Percentiles rank a stretch among this genome's conserved stretches.
phyloP scores from a whole-genome alignment of 192 early-diverging fungal genomes.

The Gaertneriomyces semiglobifer region DNA sequence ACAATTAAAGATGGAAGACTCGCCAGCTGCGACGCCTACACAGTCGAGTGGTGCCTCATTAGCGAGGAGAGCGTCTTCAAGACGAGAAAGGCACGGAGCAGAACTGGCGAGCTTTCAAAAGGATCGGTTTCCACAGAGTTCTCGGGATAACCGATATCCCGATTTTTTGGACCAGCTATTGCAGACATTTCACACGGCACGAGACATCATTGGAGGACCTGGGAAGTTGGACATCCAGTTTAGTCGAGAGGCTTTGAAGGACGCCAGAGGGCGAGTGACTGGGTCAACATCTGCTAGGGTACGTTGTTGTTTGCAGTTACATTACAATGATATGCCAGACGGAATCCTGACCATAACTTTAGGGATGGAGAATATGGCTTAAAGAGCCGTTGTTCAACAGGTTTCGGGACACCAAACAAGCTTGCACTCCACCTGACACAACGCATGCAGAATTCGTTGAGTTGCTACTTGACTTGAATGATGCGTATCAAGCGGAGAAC shows the following conservation, averaged over 20 bases:
- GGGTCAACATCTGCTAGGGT: slow-evolving; percentile 13
- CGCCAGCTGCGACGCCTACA: no score
- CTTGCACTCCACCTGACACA: slow-evolving; percentile 27
- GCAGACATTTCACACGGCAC: slow-evolving; percentile 15
- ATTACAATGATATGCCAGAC: neutral
- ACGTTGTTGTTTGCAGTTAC: neutral
- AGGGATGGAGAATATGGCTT: slow-evolving; percentile 35
- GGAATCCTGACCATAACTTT: neutral
- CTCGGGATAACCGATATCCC: slow-evolving; percentile 32
- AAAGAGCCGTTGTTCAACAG: slow-evolving; percentile 25
- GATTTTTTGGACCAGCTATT: slow-evolving; percentile 29
- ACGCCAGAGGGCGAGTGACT: slow-evolving; percentile 14
- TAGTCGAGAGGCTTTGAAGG: slow-evolving; percentile 9
- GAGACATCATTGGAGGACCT: slow-evolving; percentile 4
- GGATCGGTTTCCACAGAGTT: slow-evolving; percentile 25
- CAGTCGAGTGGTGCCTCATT: no score
- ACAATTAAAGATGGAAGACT: no score
- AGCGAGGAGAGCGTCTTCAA: neutral
- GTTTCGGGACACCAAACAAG: slow-evolving; percentile 27
- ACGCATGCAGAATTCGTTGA: slow-evolving; percentile 35
- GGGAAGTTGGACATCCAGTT: slow-evolving; percentile 20
- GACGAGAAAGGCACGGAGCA: slow-evolving; percentile 27
- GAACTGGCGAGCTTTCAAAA: slow-evolving; percentile 26
- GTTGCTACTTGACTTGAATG: slow-evolving; percentile 27
- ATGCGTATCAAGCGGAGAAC: slow-evolving; percentile 8